Percentiles rank a stretch among this genome's conserved stretches.
phyloP scores from a whole-genome alignment of 768 basidiomycete genomes.

The Leccinum subgranulosum region DNA sequence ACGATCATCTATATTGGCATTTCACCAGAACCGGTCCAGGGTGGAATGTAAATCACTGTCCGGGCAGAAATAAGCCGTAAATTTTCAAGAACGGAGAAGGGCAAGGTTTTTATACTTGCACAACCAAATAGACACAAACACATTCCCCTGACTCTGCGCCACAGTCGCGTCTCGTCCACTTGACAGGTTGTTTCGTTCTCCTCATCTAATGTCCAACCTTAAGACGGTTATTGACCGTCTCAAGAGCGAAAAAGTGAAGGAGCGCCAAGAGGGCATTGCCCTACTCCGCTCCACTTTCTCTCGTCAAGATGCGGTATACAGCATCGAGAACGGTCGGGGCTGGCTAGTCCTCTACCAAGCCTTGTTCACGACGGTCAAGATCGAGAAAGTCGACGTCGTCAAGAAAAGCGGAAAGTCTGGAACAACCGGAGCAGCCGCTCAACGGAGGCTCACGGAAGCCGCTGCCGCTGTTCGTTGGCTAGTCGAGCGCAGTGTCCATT shows the following conservation, averaged over 20 bases:
- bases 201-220: conserved; percentile 37
- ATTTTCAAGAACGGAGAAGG: not conserved
- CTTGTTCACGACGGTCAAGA: conserved; percentile 61
- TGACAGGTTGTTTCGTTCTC: conserved; percentile 1
- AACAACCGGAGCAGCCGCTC: conserved; percentile 43
- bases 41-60: conserved; percentile 56
- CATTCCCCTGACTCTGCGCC: conserved; percentile 1
- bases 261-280: conserved; percentile 61
- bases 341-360: conserved; percentile 75
- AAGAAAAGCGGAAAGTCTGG: conserved; percentile 42
- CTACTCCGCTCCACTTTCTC: conserved; percentile 51
- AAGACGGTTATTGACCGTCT: conserved; percentile 49
- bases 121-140: conserved; percentile 31
- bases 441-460: conserved; percentile 61
- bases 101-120: conserved; percentile 21
- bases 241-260: conserved; percentile 62
- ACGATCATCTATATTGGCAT: conserved; percentile 55
- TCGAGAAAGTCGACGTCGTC: conserved; percentile 52
- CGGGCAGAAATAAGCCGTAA: conserved; percentile 76
- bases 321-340: conserved; percentile 34
- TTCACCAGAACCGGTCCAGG: conserved; percentile 82
- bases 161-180: conserved; percentile 15
- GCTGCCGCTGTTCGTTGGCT: conserved; percentile 72
- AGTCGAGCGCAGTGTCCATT: conserved; percentile 56
- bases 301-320: conserved; percentile 42